Base-by-base conservation (phyloP, 768 basidiomycete species). In the Termitomyces sp. region DNA sequence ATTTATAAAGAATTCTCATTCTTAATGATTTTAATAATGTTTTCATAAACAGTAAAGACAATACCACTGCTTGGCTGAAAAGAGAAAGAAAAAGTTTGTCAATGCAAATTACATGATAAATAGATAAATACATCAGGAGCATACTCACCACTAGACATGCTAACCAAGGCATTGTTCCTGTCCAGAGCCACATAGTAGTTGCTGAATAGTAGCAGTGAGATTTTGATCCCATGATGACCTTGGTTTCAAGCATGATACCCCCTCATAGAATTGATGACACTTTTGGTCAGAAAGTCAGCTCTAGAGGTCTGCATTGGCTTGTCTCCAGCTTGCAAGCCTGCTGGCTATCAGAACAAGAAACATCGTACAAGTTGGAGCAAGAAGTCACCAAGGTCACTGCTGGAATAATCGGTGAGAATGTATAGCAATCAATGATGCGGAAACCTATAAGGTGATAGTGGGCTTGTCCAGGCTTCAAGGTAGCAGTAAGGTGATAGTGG, bases 361-460 rank as follows among this genome's bases (percentile, higher is more conserved):
- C 78, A 63, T 88, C 84, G 59, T 91, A 91, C 3, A 87, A 63
- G 60, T 85, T 88, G 54, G 71, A 78, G 3, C 77, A 77, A 3
- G 89, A 88, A 1, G 79, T 81, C 31, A 91, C 67, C 30, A 87
- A 66, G 0, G 85, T 84, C 6, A 81, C 70, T 1, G 67, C 86
- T 88, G 61, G 12, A 47, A 28, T 15, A 49, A 48, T 37, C 51
- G 14, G 50, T 55, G 37, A 52, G 14, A 38, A 15, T n/a, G 17
- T 11, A 15, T 5, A 11, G 38, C 28, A 40, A 10, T 38, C 5
- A 38, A 35, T 46, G 8, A 33, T 42, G 33, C 2, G 15, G 35
- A 60, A 73, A 79, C 68, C 28, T 65, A 72, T 71, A 61, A 44
- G 60, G 62, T 30, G 62, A 61, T 9, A 75, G 59, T 14, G 63